Evolutionary conservation across 192 early-diverging fungal species (phyloP).

Genomic region (Thamnidium elegans): DNA sequence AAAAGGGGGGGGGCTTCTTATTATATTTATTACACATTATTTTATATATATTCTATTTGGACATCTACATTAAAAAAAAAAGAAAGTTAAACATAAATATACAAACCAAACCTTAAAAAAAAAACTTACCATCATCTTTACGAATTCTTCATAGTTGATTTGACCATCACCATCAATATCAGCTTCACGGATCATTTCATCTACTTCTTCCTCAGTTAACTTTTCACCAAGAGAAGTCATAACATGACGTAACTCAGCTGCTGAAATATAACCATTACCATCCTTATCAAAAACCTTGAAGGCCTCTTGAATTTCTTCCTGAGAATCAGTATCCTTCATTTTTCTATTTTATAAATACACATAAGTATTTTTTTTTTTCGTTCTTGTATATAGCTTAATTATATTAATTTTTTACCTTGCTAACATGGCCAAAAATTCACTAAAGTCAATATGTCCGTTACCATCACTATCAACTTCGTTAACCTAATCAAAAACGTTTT

Average conservation of each 20-base stretch:
- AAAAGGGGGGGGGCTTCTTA: neutral
- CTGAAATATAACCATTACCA: slow-evolving; percentile 83
- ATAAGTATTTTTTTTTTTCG: no score
- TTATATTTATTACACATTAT: neutral
- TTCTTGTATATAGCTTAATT: neutral
- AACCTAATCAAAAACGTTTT: slow-evolving; percentile 56
- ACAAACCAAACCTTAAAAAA: neutral
- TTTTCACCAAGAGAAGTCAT: slow-evolving; percentile 76
- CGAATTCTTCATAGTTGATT: slow-evolving; percentile 92
- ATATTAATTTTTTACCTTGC: slow-evolving; percentile 48
- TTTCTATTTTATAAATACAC: slow-evolving; percentile 41
- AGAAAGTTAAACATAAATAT: neutral
- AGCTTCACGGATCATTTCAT: slow-evolving; percentile 67
- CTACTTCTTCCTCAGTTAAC: slow-evolving; percentile 50
- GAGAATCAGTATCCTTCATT: slow-evolving; percentile 77
- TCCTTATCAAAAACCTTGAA: slow-evolving; percentile 97
- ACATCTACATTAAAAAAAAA: slow-evolving; percentile 1
- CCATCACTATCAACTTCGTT: slow-evolving; percentile 93
- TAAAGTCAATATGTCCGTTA: slow-evolving; percentile 93
- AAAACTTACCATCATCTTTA: slow-evolving; percentile 67
- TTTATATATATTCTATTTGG: slow-evolving; percentile 1
- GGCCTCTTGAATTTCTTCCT: slow-evolving; percentile 89
- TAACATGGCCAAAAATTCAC: slow-evolving; percentile 94
- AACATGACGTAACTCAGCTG: slow-evolving; percentile 84
- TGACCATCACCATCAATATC: slow-evolving; percentile 87